Conservation (phyloP, 345 rosid species). For the Eucalyptus sp. region DNA sequence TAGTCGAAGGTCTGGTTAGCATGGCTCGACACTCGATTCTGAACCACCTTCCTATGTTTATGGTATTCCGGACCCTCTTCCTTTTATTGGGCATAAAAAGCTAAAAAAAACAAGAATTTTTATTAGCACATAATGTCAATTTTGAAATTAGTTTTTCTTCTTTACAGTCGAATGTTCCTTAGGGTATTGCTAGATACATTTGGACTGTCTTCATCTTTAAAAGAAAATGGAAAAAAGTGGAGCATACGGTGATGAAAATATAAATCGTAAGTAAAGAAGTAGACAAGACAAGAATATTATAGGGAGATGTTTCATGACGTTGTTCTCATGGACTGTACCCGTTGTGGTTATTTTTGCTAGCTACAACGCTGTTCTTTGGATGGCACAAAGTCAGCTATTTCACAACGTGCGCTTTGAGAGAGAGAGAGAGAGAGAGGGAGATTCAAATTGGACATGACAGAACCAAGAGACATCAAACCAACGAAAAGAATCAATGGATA, state of each 20-base stretch:
- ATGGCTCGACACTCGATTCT: neutral
- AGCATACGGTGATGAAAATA: neutral
- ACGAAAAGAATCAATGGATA: neutral
- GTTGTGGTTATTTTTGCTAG: neutral
- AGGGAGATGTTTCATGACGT: neutral
- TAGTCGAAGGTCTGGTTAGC: neutral
- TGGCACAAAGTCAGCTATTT: neutral
- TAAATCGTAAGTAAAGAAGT: neutral
- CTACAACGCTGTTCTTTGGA: neutral
- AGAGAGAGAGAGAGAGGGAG: neutral
- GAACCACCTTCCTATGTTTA: neutral
- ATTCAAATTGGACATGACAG: neutral
- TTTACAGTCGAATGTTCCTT: too few relatives aligned
- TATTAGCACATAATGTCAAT: neutral
- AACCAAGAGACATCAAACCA: neutral
- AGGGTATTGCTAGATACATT: neutral
- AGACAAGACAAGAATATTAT: neutral
- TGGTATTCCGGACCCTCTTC: neutral
- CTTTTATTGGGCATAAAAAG: neutral
- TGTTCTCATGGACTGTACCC: neutral
- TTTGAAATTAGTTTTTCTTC: neutral
- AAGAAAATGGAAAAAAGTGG: neutral
- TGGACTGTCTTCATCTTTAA: neutral
- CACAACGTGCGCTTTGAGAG: neutral
- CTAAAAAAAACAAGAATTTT: neutral